Evolutionary conservation across 495 filamentous ascomycete genomes (phyloP).

Genomic region (Aspergillus sclerotioniger): DNA sequence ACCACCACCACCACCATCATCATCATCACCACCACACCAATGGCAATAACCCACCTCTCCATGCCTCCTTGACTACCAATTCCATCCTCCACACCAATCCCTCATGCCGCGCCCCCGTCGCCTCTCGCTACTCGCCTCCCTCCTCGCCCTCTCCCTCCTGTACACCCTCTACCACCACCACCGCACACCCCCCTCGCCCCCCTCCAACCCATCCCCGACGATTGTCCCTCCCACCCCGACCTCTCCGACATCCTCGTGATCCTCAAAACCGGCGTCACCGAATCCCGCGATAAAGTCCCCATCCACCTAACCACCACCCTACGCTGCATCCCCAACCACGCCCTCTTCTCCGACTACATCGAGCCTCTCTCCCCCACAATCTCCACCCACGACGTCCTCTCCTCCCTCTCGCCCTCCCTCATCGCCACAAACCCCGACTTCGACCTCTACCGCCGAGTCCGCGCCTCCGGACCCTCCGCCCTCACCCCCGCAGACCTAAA

Average conservation of each 20-base stretch:
- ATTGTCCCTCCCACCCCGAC: constrained; percentile 30
- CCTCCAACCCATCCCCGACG: neutral
- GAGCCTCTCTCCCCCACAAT: constrained; percentile 39
- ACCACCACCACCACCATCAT: no score
- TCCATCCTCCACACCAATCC: no score
- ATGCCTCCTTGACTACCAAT: neutral
- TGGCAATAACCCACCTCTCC: no score
- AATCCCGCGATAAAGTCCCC: constrained; percentile 41
- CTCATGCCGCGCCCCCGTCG: neutral
- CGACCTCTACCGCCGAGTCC: constrained; percentile 42
- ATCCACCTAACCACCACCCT: constrained; percentile 46
- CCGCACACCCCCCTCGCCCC: neutral
- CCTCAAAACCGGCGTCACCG: constrained; percentile 51
- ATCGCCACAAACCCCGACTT: constrained; percentile 41
- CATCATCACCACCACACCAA: no score
- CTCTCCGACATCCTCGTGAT: constrained; percentile 42
- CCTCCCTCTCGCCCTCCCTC: constrained; percentile 29
- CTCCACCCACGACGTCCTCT: constrained; percentile 45
- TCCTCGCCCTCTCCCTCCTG: neutral
- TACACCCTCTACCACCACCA: neutral
- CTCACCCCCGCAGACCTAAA: constrained; percentile 27
- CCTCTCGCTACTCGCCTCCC: neutral
- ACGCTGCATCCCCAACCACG: constrained; percentile 44
- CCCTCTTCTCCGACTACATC: constrained; percentile 50
- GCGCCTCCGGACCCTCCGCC: constrained; percentile 29